A percentile compares a stretch with the other conserved stretches of the same genome.
phyloP scores from a whole-genome alignment of 2,329 filamentous ascomycete genomes.

The Coleophoma eucalyptorum region DNA sequence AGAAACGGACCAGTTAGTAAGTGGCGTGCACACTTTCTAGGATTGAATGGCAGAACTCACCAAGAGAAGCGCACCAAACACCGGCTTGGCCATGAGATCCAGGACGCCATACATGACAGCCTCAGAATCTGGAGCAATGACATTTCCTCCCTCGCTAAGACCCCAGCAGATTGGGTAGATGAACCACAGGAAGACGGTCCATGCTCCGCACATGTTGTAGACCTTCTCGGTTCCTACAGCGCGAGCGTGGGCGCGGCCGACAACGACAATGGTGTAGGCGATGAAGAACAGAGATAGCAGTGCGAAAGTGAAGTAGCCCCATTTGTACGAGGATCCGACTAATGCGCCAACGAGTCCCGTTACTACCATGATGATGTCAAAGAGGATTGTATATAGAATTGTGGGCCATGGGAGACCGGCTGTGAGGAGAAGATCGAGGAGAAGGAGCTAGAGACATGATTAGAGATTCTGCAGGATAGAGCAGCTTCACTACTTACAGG shows the following conservation, averaged over 20 bases:
- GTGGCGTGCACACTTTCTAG: too few relatives aligned
- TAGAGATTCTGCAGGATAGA: not conserved
- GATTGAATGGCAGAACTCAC: not conserved
- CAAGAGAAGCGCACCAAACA: conserved; percentile 57
- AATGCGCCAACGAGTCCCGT: conserved; percentile 63
- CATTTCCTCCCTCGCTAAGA: conserved; percentile 58
- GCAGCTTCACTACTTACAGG: conserved; percentile 31
- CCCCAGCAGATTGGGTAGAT: conserved; percentile 65
- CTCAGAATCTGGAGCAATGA: conserved; percentile 63
- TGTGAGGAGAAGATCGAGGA: conserved; percentile 59
- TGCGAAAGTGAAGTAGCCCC: conserved; percentile 61
- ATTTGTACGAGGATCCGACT: conserved; percentile 60
- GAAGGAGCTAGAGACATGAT: conserved; percentile 37
- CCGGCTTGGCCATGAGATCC: conserved; percentile 61
- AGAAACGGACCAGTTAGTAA: too few relatives aligned
- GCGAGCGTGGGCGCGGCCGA: conserved; percentile 52
- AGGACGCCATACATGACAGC: conserved; percentile 66
- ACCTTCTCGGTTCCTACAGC: conserved; percentile 46
- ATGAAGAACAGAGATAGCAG: conserved; percentile 54
- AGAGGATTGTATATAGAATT: conserved; percentile 56
- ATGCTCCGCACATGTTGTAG: conserved; percentile 52
- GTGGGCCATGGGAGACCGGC: conserved; percentile 62
- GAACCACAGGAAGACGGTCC: conserved; percentile 60
- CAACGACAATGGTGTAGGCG: conserved; percentile 52
- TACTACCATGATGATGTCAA: conserved; percentile 66